Evolutionary conservation across 2,329 filamentous ascomycete genomes (phyloP), one percentile per base, ranked within the genome.

Genomic region (Westerdykella aurantiaca): DNA sequence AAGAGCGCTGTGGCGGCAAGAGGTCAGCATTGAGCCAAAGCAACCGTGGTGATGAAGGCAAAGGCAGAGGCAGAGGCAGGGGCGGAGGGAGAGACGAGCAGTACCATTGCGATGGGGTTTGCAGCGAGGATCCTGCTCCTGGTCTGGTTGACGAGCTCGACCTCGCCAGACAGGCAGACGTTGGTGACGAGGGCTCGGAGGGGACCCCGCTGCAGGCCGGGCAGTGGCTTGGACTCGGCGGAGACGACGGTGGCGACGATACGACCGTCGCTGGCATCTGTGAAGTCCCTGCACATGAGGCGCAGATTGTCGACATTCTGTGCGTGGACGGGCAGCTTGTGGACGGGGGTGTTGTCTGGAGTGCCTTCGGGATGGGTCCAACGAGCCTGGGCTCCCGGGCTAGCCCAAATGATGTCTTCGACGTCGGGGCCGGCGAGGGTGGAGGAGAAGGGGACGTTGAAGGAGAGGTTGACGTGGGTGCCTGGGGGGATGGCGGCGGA

Each of bases 371-470:
- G 86, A 69, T 95, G 91, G 40, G 88, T 93, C 93, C 93, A 98
- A 66, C 88, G 83, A 54, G 91, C 80, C 52, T 95, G 83, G 48
- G 91, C 90, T 56, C 88, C 86, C 45, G 83, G 81, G 51, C 87
- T 95, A 51, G 91, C 89, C 71, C 96, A 91, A 48, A 97, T 80
- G 60, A 98, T 88, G 69, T 97, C 90, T 69, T 96, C 89, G 55
- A 86, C 86, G 61, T 97, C 89, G 51, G 93, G 93, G 29, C 93
- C 93, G 50, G 87, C 81, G 49, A 98, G 82, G 60, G 91, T 91
- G 52, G 88, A 95, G 56, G 89, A 84, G 71, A 97, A 96, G 48
- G 93, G 93, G 39, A 98, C 86, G 66, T 96, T 97, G 82, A 98
- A 97, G 53, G 88, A 91, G 67, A 95, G 85, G 69, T 94, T 88